Percentiles rank a stretch among this genome's conserved stretches.
Evolutionary conservation across 2,329 filamentous ascomycete genomes (phyloP).

Genomic region (Fusarium piperis): DNA sequence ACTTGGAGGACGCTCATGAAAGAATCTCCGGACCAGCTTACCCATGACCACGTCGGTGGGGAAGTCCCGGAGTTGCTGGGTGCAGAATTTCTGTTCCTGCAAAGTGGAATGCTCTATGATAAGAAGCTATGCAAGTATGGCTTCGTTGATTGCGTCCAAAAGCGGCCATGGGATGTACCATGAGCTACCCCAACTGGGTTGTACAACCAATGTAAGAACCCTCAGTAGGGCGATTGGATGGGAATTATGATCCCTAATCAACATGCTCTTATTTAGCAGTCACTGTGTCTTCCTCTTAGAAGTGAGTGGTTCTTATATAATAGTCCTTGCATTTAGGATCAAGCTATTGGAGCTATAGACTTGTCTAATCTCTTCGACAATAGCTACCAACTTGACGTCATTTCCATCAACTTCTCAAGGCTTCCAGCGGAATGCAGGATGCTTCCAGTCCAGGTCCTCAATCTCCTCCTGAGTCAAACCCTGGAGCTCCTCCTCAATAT

Average conservation of each 20-base stretch:
- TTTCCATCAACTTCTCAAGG: not conserved
- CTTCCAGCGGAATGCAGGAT: conserved; percentile 71
- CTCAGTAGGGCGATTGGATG: too few relatives aligned
- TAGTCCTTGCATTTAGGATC: too few relatives aligned
- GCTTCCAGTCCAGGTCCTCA: conserved; percentile 72
- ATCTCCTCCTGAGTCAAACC: conserved; percentile 63
- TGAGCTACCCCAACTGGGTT: not conserved
- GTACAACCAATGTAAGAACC: not conserved
- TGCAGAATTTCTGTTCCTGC: not conserved
- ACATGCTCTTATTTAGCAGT: too few relatives aligned
- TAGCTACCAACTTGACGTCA: too few relatives aligned
- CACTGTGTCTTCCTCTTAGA: too few relatives aligned
- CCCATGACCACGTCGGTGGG: not conserved
- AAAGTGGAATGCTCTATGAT: not conserved
- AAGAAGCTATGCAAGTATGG: not conserved
- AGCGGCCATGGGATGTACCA: not conserved
- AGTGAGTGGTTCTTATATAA: too few relatives aligned
- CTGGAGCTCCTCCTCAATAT: conserved; percentile 56
- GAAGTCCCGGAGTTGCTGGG: not conserved
- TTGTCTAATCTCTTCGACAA: too few relatives aligned
- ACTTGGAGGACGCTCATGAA: not conserved
- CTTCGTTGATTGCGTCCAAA: not conserved
- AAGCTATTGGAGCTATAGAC: too few relatives aligned
- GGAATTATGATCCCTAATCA: too few relatives aligned
- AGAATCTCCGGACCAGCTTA: not conserved